Base-by-base conservation (phyloP, 345 rosid species). In the Eucalyptus coolabah region DNA sequence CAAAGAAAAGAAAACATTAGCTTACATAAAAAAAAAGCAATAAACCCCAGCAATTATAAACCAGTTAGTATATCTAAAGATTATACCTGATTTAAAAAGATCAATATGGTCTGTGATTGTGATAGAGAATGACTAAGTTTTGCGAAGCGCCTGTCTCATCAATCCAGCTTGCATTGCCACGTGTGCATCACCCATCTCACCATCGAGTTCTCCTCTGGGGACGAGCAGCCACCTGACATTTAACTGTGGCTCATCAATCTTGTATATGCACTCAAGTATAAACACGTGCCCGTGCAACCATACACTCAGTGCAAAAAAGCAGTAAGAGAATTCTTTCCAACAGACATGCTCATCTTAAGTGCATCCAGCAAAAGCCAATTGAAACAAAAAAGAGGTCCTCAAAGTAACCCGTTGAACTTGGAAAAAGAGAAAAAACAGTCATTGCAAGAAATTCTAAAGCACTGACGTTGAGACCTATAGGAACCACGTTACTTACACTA, bases 151-250 rank as follows among this genome's bases (percentile, higher is more conserved):
- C 93, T 96, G 99, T 90, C 99, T 98, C 99, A 97, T 98, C 91
- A 98, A 91, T 90, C 99, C 95, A 80, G 99, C 99, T 95, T 97
- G 99, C 99, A 98, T 93, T 89, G 99, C 98, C 98, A 98, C 96
- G 92, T 98, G 99, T 88, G 99, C 99, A 93, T 97, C 99, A 91
- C 99, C 99, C 99, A 97, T 98, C 96, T 96, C 99, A 3, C 99
- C 98, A 54, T 98, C 99, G 44, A 98, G 99, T 92, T 98, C 99
- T 91, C 97, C 92, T 94, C 94, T 96, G 89, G 98, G 99, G 91
- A 98, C 99, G 96, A 47, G 99, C 99, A 88, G 99, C 99, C 34
- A 98, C 99, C 99, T 98, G 92, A 45, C 26, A 88, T 87, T 60
- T 85, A 82, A 87, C 23, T 26, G 45, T 77, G 87, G 77, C 53